These are phyloP conservation scores for Pseudocercospora macadamiae DNA, from an alignment of 2,329 filamentous ascomycete species.

Conservation along the genomic window DNA sequence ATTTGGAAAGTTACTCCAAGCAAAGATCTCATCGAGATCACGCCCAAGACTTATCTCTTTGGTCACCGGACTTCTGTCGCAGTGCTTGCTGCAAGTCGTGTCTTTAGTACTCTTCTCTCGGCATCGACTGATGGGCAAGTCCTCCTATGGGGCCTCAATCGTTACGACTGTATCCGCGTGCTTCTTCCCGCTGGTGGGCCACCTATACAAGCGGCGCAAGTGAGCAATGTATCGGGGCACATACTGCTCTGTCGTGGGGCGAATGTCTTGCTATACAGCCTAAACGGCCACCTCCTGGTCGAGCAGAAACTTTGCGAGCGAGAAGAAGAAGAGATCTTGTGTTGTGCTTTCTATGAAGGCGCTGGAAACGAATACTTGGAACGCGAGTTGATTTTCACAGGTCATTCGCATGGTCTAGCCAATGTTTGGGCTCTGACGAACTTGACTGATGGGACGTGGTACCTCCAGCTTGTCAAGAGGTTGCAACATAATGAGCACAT, in stretches of 20 bases:
- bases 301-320: conserved; percentile 77
- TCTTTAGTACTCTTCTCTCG: conserved; percentile 85
- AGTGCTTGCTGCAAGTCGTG: conserved; percentile 79
- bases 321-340: conserved; percentile 69
- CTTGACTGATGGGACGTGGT: conserved; percentile 65
- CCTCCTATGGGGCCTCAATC: conserved; percentile 92
- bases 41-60: conserved; percentile 79
- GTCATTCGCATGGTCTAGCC: conserved; percentile 80
- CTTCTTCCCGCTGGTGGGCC: conserved; percentile 58
- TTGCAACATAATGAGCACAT: conserved; percentile 67
- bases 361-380: conserved; percentile 89
- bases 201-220: conserved; percentile 69
- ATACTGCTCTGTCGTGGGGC: conserved; percentile 81
- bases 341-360: conserved; percentile 92
- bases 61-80: conserved; percentile 86
- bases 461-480: conserved; percentile 75
- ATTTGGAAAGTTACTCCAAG: conserved; percentile 70
- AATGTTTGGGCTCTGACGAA: conserved; percentile 69
- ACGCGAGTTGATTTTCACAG: conserved; percentile 83
- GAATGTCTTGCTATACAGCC: conserved; percentile 75
- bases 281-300: conserved; percentile 83
- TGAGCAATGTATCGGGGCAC: conserved; percentile 90
- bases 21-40: conserved; percentile 74
- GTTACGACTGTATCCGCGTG: conserved; percentile 72
- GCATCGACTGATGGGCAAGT: conserved; percentile 80